Evolutionary conservation across 139 green algal species (phyloP).

Genomic region (Chlorella sp.): DNA sequence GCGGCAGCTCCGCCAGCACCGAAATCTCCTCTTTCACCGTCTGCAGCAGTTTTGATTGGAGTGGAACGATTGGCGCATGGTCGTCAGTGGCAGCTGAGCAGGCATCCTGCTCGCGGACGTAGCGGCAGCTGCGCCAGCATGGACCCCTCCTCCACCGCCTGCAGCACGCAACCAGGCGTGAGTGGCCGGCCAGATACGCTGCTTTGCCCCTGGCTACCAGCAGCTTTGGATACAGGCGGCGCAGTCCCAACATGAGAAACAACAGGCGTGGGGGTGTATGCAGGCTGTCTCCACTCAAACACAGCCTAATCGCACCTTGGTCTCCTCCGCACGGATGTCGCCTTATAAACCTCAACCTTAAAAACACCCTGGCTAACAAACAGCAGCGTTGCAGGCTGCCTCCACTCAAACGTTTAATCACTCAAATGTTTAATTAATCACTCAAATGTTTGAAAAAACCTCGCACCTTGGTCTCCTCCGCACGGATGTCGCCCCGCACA

Average conservation of each 20-base stretch:
- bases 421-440: not conserved
- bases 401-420: too few relatives aligned
- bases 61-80: too few relatives aligned
- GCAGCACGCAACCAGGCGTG: too few relatives aligned
- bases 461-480: conserved; percentile 69
- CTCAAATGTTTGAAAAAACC: not conserved
- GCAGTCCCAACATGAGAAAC: not conserved
- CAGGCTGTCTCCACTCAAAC: too few relatives aligned
- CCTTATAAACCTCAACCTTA: conserved; percentile 12
- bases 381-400: too few relatives aligned
- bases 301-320: conserved; percentile 61
- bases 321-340: conserved; percentile 74
- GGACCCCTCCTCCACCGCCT: too few relatives aligned
- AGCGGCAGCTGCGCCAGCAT: not conserved
- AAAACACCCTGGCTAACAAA: too few relatives aligned
- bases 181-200: too few relatives aligned
- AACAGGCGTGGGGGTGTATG: not conserved
- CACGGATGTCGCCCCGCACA: conserved; percentile 72
- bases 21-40: conserved; percentile 22
- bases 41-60: too few relatives aligned
- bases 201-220: too few relatives aligned
- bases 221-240: not conserved
- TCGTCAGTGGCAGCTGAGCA: too few relatives aligned
- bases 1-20: conserved; percentile 42
- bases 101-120: too few relatives aligned